Evolutionary conservation across 202 grass and related monocot species (phyloP).

Genomic region (Musa balbisiana): DNA sequence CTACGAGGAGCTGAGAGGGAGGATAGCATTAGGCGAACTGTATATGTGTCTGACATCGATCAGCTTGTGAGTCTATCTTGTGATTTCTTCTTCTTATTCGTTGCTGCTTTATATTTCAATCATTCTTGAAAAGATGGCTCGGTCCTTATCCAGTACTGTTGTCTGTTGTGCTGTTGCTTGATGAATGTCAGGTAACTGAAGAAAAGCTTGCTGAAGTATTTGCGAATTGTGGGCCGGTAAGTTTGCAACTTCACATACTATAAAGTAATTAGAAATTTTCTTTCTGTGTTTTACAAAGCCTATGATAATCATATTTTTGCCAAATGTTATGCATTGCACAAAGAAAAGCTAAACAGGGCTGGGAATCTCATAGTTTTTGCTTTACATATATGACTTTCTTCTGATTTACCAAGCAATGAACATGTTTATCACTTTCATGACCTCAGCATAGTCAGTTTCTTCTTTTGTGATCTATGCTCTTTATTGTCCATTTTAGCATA

Average conservation of each 20-base stretch:
- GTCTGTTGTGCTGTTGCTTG: neutral
- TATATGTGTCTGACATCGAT: constrained; percentile 71
- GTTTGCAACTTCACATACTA: neutral
- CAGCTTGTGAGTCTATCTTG: constrained; percentile 4
- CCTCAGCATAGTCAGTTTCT: neutral
- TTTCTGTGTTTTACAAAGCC: no score
- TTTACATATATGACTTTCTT: no score
- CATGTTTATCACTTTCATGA: neutral
- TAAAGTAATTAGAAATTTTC: neutral
- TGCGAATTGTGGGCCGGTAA: constrained; percentile 13
- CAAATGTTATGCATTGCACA: neutral
- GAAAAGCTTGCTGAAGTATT: constrained; percentile 25
- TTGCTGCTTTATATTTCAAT: neutral
- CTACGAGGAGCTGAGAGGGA: constrained; percentile 56
- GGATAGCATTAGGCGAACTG: constrained; percentile 74
- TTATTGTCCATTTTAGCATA: no score
- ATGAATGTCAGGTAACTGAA: constrained; percentile 17
- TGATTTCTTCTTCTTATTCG: neutral
- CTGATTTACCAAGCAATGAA: no score
- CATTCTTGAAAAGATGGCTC: neutral
- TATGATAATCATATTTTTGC: neutral
- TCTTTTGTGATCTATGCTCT: neutral
- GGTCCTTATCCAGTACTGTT: neutral
- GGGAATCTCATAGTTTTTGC: neutral
- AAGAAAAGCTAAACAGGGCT: neutral